phyloP scores from a whole-genome alignment of 441 rosid genomes.

The Geranium incanum region DNA sequence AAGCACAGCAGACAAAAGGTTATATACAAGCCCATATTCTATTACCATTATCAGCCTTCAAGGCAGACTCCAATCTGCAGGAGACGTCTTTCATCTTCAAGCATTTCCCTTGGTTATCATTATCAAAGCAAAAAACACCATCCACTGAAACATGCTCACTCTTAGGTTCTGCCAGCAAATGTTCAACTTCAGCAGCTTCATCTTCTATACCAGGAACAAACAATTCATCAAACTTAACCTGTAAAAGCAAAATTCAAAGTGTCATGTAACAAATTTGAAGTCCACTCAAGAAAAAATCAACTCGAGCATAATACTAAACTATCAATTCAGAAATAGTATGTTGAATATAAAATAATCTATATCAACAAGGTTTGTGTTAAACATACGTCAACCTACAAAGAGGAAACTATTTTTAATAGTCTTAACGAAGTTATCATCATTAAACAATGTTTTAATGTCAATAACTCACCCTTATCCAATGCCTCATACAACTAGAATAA shows the following conservation, averaged over 20 bases:
- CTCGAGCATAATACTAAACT: neutral
- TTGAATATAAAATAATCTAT: neutral
- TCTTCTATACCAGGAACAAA: slow-evolving; percentile 35
- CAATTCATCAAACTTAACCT: slow-evolving; percentile 40
- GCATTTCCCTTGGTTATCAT: slow-evolving; percentile 41
- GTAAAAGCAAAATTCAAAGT: slow-evolving; percentile 10
- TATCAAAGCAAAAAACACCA: slow-evolving; percentile 38
- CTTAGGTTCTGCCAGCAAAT: slow-evolving; percentile 42
- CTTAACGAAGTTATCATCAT: neutral
- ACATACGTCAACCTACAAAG: neutral
- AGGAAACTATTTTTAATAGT: neutral
- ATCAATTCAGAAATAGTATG: neutral
- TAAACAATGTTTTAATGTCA: neutral
- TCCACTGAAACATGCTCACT: slow-evolving; percentile 42
- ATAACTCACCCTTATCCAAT: neutral
- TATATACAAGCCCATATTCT: slow-evolving; percentile 8
- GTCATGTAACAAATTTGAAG: slow-evolving; percentile 10
- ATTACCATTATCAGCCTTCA: slow-evolving; percentile 37
- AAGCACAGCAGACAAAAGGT: slow-evolving; percentile 2
- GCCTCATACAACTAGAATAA: neutral
- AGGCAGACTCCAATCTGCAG: slow-evolving; percentile 40
- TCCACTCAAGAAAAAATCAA: neutral
- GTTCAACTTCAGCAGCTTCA: slow-evolving; percentile 40
- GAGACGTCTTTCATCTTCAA: slow-evolving; percentile 40
- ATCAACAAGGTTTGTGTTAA: neutral